A percentile compares a stretch with the other conserved stretches of the same genome.
phyloP scores from a whole-genome alignment of 108 stramenopile genomes.

The Skeletonema potamos region DNA sequence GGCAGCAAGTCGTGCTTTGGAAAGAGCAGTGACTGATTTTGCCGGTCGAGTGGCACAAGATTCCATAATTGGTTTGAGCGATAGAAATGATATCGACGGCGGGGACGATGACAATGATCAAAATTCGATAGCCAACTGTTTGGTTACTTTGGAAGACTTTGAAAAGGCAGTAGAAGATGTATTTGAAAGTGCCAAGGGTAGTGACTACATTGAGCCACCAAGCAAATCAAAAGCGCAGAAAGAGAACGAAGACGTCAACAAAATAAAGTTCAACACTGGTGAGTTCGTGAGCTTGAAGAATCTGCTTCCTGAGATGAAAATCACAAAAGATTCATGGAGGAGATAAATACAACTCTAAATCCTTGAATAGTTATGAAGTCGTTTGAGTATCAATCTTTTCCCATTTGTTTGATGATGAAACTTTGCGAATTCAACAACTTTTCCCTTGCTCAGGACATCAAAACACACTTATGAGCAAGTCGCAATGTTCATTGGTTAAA shows the following conservation, averaged over 20 bases:
- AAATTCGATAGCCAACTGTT: conserved; percentile 61
- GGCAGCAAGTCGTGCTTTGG: conserved; percentile 76
- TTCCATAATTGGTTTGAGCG: not conserved
- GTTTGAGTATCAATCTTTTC: too few relatives aligned
- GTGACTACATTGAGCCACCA: conserved; percentile 19
- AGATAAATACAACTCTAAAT: not conserved
- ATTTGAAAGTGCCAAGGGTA: conserved; percentile 36
- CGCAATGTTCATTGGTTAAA: too few relatives aligned
- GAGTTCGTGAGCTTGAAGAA: not conserved
- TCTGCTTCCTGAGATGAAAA: not conserved
- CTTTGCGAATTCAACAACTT: too few relatives aligned
- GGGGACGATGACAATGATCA: conserved; percentile 4
- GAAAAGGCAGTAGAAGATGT: conserved; percentile 75
- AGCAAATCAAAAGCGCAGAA: not conserved
- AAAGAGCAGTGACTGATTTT: conserved; percentile 72
- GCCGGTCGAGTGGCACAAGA: conserved; percentile 29
- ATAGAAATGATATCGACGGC: conserved; percentile 1
- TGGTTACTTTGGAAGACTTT: conserved; percentile 69
- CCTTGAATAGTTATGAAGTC: too few relatives aligned
- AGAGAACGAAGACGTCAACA: not conserved
- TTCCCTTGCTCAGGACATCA: too few relatives aligned
- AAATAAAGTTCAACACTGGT: not conserved
- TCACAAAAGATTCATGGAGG: not conserved
- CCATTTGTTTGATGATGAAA: too few relatives aligned
- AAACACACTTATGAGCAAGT: too few relatives aligned